Base-by-base conservation (phyloP, 2,329 filamentous ascomycete genomes). In the Colletotrichum horii region DNA sequence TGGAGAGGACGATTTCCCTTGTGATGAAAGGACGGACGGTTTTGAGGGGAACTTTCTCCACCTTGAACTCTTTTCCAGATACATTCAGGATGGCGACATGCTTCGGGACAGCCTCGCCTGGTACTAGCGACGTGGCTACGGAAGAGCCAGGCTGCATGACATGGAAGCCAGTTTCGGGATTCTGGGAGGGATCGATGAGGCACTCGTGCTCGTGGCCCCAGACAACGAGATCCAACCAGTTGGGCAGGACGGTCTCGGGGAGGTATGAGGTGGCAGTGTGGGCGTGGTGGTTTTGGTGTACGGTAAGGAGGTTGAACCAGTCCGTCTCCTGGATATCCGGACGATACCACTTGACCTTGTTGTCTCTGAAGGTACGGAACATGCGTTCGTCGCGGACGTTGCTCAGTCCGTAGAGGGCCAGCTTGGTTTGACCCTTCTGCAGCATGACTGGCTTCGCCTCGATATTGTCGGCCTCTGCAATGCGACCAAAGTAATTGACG, bases 201-300 rank as follows among this genome's bases (percentile, higher is more conserved):
- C 97, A 99, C 83, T 99, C 96, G 82, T 99, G 97, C 84, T 99
- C 97, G 81, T 99, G 97, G 4, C 97, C 97, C 97, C 97, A 99
- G 66, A 99, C 91, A 0, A 99, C 92, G 6, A 99, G 89, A 81
- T 99, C 94, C 77, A 99, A 87, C 86, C 97, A 98, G 22, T 95
- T 93, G 0, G 97, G 97, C 1, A 99, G 88, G 80, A 98, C 97
- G 79, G 94, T 95, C 81, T 99, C 97, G 0, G 97, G 96, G 0
- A 99, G 89, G 81, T 98, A 98, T n/a, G 95, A 94, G 0, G 96
- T 98, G 22, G 96, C 92, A 0, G 95, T 98, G 81, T 98, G 94
- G 0, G 96, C 95, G 80, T 97, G 93, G 81, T 98, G 97, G 79
- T 99, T 99, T 82, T 99, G 97, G 82, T 99, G 97, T 4, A 99